Evolutionary conservation across 345 rosid genomes (phyloP).

Genomic region (Camelina neglecta): DNA sequence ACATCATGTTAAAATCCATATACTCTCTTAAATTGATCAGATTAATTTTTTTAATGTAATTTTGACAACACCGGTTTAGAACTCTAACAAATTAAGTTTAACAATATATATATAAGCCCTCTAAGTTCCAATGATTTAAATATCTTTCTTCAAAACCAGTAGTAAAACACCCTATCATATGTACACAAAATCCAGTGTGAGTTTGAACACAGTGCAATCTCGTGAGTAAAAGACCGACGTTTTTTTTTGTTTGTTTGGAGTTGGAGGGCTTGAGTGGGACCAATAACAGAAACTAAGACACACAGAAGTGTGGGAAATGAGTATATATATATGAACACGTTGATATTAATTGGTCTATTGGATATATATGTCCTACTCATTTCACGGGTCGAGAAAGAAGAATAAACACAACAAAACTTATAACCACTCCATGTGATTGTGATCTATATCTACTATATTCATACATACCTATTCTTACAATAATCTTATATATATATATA

Average conservation of each 20-base stretch:
- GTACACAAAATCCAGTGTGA: slow-evolving; percentile 8
- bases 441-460: slow-evolving; percentile 20
- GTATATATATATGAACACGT: slow-evolving; percentile 8
- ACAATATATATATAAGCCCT: background rate
- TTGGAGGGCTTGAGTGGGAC: slow-evolving; percentile 13
- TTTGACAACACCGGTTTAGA: background rate
- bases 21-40: background rate
- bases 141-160: background rate
- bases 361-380: slow-evolving; percentile 12
- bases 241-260: background rate
- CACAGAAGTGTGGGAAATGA: background rate
- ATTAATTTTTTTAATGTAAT: background rate
- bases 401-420: slow-evolving; percentile 14
- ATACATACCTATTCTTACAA: background rate
- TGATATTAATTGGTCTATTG: background rate
- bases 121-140: slow-evolving; percentile 5
- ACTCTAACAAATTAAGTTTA: too few relatives aligned
- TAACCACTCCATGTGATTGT: slow-evolving; percentile 30
- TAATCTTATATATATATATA: too few relatives aligned
- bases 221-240: slow-evolving; percentile 21
- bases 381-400: slow-evolving; percentile 29
- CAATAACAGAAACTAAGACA: background rate
- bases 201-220: slow-evolving; percentile 21
- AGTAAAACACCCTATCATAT: background rate
- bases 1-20: background rate